These are phyloP conservation scores for Ulvella scutata DNA, from an alignment of 139 green algal species.

Conservation along the genomic window DNA sequence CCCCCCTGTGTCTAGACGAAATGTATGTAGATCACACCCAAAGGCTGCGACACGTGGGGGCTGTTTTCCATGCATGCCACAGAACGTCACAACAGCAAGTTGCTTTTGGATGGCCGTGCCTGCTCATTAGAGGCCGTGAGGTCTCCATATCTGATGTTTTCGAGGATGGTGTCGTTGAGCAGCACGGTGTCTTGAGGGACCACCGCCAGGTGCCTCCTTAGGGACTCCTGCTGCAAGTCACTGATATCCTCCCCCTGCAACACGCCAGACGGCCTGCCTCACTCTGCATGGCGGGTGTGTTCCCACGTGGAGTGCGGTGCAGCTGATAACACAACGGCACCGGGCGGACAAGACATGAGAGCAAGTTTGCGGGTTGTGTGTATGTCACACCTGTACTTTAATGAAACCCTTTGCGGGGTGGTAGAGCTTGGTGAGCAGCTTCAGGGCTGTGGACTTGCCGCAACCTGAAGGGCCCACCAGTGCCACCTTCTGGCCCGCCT, in stretches of 20 bases:
- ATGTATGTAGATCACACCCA: too few relatives aligned
- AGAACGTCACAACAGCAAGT: not conserved
- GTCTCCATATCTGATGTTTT: constrained; percentile 59
- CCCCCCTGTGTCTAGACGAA: not conserved
- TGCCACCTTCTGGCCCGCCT: constrained; percentile 28
- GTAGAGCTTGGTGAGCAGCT: constrained; percentile 39
- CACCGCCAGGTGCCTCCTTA: constrained; percentile 62
- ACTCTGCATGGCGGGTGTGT: too few relatives aligned
- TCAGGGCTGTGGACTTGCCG: constrained; percentile 40
- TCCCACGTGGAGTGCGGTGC: too few relatives aligned
- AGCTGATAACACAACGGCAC: too few relatives aligned
- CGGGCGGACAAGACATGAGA: too few relatives aligned
- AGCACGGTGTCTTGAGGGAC: constrained; percentile 75
- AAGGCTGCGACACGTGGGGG: too few relatives aligned
- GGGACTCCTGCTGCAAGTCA: constrained; percentile 29
- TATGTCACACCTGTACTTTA: too few relatives aligned
- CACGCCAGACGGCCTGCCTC: too few relatives aligned
- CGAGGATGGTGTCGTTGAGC: constrained; percentile 49
- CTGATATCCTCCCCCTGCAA: constrained; percentile 43
- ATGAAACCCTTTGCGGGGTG: constrained; percentile 22
- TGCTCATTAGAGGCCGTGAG: constrained; percentile 39
- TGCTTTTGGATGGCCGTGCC: constrained; percentile 18
- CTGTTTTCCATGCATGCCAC: not conserved
- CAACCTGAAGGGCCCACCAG: constrained; percentile 21
- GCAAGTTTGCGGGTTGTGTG: too few relatives aligned